phyloP scores from a whole-genome alignment of 2,329 filamentous ascomycete species.

The Nemania sp. region DNA sequence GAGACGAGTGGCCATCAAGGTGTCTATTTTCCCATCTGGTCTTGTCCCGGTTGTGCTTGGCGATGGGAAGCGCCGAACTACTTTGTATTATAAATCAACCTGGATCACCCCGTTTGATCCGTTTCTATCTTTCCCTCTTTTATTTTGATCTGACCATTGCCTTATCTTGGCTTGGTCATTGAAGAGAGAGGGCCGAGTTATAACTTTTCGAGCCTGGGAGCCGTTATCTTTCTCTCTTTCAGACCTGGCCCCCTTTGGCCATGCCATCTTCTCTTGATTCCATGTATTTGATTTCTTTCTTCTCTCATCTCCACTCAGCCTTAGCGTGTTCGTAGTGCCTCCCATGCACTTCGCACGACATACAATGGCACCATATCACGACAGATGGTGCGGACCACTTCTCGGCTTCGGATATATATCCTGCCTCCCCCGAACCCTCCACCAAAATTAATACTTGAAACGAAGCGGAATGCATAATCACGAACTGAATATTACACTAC shows the following conservation, averaged over 20 bases:
- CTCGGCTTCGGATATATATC: too few species aligned
- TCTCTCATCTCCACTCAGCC: background rate
- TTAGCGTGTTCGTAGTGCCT: conserved; percentile 8
- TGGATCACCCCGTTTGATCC: background rate
- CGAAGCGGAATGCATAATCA: too few species aligned
- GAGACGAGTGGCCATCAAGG: conserved; percentile 23
- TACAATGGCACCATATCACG: conserved; percentile 18
- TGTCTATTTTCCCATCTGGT: conserved; percentile 8
- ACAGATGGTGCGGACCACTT: conserved; percentile 8
- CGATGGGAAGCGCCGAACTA: background rate
- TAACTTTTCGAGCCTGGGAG: background rate
- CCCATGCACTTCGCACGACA: conserved; percentile 20
- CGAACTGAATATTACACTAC: too few species aligned
- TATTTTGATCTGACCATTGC: background rate
- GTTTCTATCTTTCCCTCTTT: background rate
- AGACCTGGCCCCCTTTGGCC: too few species aligned
- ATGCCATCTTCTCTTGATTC: background rate
- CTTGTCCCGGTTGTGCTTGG: conserved; percentile 12
- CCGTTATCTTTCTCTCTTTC: background rate
- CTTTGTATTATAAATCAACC: conserved; percentile 18
- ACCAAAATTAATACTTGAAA: too few species aligned
- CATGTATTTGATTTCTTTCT: background rate
- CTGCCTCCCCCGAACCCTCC: too few species aligned
- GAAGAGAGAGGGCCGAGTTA: background rate
- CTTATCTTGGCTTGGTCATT: background rate